phyloP scores from a whole-genome alignment of 2,329 filamentous ascomycete genomes.

The Neonectria ditissima region DNA sequence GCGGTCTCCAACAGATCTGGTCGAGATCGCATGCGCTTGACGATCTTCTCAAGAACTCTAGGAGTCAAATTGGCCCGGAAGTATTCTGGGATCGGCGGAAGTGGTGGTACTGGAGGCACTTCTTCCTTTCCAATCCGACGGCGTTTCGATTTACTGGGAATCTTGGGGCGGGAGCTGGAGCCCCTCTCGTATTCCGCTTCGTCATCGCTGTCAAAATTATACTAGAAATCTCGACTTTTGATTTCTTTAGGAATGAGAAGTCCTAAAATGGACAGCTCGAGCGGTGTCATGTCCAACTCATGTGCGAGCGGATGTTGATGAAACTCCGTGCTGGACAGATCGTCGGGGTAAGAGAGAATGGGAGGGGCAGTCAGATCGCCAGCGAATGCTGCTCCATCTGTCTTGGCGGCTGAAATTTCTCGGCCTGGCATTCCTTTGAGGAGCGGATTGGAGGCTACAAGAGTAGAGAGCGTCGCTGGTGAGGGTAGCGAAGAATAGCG shows the following conservation, averaged over 20 bases:
- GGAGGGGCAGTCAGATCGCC: conserved; percentile 46
- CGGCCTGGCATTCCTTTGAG: conserved; percentile 54
- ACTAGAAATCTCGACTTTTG: conserved; percentile 52
- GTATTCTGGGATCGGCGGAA: conserved; percentile 50
- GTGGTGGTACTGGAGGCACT: conserved; percentile 41
- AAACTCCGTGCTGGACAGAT: conserved; percentile 51
- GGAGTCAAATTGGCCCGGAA: conserved; percentile 40
- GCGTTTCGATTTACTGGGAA: conserved; percentile 15
- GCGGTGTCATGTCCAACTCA: conserved; percentile 44
- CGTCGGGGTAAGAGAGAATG: conserved; percentile 50
- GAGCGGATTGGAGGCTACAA: conserved; percentile 56
- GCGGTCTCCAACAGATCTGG: conserved; percentile 27
- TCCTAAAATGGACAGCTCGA: conserved; percentile 48
- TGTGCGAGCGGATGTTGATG: conserved; percentile 52
- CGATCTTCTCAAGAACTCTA: conserved; percentile 44
- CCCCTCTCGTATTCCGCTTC: conserved; percentile 38
- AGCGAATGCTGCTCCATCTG: conserved; percentile 51
- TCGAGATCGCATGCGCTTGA: conserved; percentile 44
- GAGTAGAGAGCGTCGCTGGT: conserved; percentile 9
- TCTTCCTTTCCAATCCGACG: conserved; percentile 29
- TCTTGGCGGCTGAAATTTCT: conserved; percentile 53
- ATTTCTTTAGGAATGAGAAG: conserved; percentile 51
- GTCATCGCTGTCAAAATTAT: conserved; percentile 52
- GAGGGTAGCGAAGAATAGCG: conserved; percentile 8
- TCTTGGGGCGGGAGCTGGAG: conserved; percentile 6